These are phyloP conservation scores for Rhodotorula taiwanensis DNA, from an alignment of 768 basidiomycete genomes.

Conservation along the genomic window DNA sequence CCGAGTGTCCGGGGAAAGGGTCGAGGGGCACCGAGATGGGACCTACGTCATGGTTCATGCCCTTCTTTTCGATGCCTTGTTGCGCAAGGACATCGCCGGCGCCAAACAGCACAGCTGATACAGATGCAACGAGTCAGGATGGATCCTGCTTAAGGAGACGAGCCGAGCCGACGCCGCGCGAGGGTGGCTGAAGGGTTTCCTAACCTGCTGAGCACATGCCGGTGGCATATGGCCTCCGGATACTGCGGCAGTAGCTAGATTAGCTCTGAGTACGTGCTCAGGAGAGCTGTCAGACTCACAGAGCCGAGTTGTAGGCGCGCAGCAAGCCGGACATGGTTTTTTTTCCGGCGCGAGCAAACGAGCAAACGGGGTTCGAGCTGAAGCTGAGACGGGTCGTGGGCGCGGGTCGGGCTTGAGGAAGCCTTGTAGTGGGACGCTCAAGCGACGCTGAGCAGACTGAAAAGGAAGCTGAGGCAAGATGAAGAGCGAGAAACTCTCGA, in stretches of 20 bases:
- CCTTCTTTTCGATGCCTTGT: constrained; percentile 68
- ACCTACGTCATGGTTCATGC: constrained; percentile 60
- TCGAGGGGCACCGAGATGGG: neutral
- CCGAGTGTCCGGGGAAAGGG: no score
- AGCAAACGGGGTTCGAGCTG: no score
- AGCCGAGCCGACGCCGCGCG: neutral
- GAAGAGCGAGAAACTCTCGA: no score
- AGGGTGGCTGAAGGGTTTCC: neutral
- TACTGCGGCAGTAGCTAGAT: neutral
- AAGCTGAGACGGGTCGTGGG: no score
- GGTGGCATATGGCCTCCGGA: constrained; percentile 27
- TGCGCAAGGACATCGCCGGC: constrained; percentile 68
- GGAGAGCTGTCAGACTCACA: constrained; percentile 6
- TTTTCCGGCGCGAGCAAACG: no score
- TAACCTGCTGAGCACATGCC: constrained; percentile 27
- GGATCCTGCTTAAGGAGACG: neutral
- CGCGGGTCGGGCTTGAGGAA: neutral
- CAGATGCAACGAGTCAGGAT: neutral
- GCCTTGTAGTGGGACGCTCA: no score
- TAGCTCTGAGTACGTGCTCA: no score
- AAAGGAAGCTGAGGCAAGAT: no score
- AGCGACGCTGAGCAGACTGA: no score
- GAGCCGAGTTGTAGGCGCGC: constrained; percentile 31
- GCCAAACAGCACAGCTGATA: constrained; percentile 36
- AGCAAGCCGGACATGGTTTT: constrained; percentile 14